These are phyloP conservation scores for Podospora comata DNA, from an alignment of 495 filamentous ascomycete genomes.

Conservation along the genomic window DNA sequence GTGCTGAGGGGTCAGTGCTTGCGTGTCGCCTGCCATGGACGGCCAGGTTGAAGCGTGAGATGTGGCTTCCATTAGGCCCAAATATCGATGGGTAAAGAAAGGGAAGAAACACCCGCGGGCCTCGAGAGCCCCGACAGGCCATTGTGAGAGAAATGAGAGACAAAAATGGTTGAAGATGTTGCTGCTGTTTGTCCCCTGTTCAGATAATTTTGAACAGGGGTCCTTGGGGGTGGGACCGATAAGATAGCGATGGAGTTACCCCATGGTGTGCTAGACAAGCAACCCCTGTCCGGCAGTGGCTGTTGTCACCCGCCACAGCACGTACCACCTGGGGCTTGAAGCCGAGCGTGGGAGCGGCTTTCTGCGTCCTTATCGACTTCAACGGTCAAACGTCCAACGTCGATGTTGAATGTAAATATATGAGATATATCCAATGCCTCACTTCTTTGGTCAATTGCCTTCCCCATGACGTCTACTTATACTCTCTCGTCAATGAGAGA, in stretches of 20 bases:
- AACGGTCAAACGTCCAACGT: background rate
- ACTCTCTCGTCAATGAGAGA: background rate
- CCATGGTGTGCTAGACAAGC: constrained; percentile 3
- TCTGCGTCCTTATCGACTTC: background rate
- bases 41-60: constrained; percentile 27
- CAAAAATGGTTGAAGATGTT: background rate
- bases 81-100: constrained; percentile 64
- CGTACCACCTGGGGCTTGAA: background rate
- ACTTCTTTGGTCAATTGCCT: background rate
- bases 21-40: constrained; percentile 19
- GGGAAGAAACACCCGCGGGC: constrained; percentile 52
- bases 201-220: constrained; percentile 17
- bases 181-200: background rate
- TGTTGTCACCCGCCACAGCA: background rate
- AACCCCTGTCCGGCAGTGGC: background rate
- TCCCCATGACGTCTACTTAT: constrained; percentile 1
- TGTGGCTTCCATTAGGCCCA: constrained; percentile 33
- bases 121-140: constrained; percentile 45
- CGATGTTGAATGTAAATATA: background rate
- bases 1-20: constrained; percentile 28
- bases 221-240: constrained; percentile 11
- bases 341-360: constrained; percentile 1
- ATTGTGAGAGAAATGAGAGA: constrained; percentile 31
- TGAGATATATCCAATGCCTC: background rate
- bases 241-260: constrained; percentile 23